Conservation (phyloP, 345 rosid species). For the Eucalyptus victrix region DNA sequence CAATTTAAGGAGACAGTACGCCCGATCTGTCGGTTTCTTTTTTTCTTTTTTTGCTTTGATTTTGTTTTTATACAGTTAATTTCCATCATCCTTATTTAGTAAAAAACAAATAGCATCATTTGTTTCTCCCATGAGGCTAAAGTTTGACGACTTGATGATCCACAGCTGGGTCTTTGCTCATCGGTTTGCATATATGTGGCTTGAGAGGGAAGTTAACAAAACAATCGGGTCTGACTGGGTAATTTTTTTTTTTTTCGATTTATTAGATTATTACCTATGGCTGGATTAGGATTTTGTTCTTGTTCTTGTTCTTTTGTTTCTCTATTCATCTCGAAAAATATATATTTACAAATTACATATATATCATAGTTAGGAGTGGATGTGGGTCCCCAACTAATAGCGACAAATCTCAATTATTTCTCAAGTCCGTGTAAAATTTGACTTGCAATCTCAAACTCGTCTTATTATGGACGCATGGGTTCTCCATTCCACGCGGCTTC, state of each 20-base stretch:
- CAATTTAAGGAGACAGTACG: not conserved
- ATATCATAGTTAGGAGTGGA: not conserved
- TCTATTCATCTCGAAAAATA: not conserved
- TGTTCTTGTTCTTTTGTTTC: not conserved
- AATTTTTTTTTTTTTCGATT: not conserved
- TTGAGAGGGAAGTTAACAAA: not conserved
- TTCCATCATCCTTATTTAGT: not conserved
- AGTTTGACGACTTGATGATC: not conserved
- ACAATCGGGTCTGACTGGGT: not conserved
- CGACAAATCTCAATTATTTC: not conserved
- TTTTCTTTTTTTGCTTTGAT: not conserved
- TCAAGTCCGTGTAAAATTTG: not conserved
- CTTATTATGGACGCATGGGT: not conserved
- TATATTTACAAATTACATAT: not conserved
- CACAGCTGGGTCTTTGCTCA: not conserved
- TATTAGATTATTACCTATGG: not conserved
- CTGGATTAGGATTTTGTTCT: not conserved
- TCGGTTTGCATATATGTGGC: not conserved
- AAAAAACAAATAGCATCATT: not conserved
- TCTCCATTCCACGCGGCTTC: not conserved
- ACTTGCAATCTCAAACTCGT: not conserved
- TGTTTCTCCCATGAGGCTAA: not conserved
- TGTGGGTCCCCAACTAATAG: rapidly evolving
- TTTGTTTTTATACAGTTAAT: not conserved
- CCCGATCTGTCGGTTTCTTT: not conserved